Percentiles rank a stretch among this genome's conserved stretches.
These are phyloP conservation scores for Nasturtium officinale DNA, from an alignment of 345 rosid genomes.

Conservation along the genomic window DNA sequence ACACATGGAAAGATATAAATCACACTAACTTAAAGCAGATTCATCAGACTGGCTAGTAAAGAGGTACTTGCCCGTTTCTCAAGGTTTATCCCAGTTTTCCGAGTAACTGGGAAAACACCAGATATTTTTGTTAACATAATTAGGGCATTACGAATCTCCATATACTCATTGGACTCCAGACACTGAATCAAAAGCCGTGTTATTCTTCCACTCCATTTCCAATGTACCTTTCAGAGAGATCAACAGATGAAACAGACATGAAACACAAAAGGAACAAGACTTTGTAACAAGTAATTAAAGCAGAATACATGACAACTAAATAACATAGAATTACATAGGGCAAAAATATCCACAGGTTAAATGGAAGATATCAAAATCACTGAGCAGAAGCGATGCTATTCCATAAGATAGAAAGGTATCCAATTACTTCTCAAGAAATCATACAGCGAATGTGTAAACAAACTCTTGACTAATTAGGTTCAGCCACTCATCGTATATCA, in stretches of 20 bases:
- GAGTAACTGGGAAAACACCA: constrained; percentile 92
- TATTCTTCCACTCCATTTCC: constrained; percentile 99
- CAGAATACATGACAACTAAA: constrained; percentile 7
- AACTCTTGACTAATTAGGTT: constrained; percentile 9
- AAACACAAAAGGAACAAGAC: constrained; percentile 25
- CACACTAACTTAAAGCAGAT: constrained; percentile 25
- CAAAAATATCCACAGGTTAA: constrained; percentile 14
- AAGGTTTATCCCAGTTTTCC: constrained; percentile 96
- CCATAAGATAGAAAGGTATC: not conserved
- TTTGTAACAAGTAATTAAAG: constrained; percentile 19
- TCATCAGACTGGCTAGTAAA: constrained; percentile 16
- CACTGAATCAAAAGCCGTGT: constrained; percentile 90
- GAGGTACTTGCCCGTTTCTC: constrained; percentile 82
- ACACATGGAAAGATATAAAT: constrained; percentile 20
- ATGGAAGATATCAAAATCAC: constrained; percentile 20
- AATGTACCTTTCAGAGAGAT: constrained; percentile 74
- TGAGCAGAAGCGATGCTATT: constrained; percentile 18
- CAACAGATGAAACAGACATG: constrained; percentile 25
- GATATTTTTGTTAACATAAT: constrained; percentile 95
- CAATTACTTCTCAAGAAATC: constrained; percentile 19
- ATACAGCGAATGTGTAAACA: not conserved
- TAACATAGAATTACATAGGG: not conserved
- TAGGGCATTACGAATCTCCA: constrained; percentile 98
- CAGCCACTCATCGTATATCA: not conserved
- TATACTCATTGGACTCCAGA: constrained; percentile 93